phyloP scores from a whole-genome alignment of 345 rosid species.

The Kandelia obovata region DNA sequence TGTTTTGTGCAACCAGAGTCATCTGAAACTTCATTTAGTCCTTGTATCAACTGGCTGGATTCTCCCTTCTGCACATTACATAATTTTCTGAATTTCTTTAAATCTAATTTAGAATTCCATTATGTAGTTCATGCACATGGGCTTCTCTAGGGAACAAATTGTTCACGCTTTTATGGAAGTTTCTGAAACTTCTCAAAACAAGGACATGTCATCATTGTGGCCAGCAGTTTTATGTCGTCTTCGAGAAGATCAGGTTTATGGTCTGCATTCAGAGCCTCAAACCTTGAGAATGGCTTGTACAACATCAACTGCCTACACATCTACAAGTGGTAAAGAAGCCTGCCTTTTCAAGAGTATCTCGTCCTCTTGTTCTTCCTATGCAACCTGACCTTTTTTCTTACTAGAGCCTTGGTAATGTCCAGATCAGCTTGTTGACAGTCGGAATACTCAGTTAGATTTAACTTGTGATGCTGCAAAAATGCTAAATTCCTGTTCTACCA shows the following conservation, averaged over 20 bases:
- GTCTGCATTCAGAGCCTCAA: slow-evolving; percentile 29
- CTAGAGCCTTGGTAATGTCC: slow-evolving; percentile 19
- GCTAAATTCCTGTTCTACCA: slow-evolving; percentile 29
- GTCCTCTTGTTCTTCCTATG: slow-evolving; percentile 6
- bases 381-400: slow-evolving; percentile 5
- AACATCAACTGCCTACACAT: slow-evolving; percentile 14
- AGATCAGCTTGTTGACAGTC: slow-evolving; percentile 43
- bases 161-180: slow-evolving; percentile 52
- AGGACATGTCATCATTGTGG: slow-evolving; percentile 61
- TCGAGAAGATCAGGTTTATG: slow-evolving; percentile 61
- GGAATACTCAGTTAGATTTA: slow-evolving; percentile 28
- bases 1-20: no score
- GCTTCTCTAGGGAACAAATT: slow-evolving; percentile 61
- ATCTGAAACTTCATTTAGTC: not conserved
- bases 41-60: not conserved
- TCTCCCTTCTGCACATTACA: not conserved
- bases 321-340: slow-evolving; percentile 18
- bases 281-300: slow-evolving; percentile 19
- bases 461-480: slow-evolving; percentile 28
- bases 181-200: slow-evolving; percentile 47
- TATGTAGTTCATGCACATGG: slow-evolving; percentile 50
- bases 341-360: slow-evolving; percentile 4
- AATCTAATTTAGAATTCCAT: slow-evolving; percentile 15
- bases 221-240: slow-evolving; percentile 62
- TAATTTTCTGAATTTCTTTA: not conserved